These are phyloP conservation scores for Lasiosphaeria hispida DNA, from an alignment of 495 filamentous ascomycete genomes.

Conservation along the genomic window DNA sequence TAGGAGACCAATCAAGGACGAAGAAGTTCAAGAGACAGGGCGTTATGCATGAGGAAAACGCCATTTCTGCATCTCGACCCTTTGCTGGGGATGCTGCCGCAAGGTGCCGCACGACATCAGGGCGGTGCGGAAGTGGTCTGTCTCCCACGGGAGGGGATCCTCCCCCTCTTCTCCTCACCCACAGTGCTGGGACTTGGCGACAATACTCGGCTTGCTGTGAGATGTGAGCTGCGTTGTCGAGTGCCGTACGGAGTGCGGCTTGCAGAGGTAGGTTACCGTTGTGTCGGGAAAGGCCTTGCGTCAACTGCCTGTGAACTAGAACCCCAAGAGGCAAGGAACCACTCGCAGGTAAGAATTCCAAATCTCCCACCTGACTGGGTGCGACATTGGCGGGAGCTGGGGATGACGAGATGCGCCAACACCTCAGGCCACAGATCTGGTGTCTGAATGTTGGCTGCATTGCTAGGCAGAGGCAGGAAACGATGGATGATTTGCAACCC, in stretches of 20 bases:
- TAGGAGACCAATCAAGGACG: constrained; percentile 23
- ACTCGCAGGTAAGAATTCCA: too few relatives aligned
- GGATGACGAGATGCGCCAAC: too few relatives aligned
- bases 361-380: too few relatives aligned
- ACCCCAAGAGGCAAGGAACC: too few relatives aligned
- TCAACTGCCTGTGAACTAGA: too few relatives aligned
- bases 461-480: too few relatives aligned
- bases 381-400: too few relatives aligned
- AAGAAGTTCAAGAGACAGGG: constrained; percentile 19
- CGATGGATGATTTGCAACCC: too few relatives aligned
- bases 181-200: constrained; percentile 1
- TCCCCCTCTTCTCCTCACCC: background rate
- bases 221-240: too few relatives aligned
- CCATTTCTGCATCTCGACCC: constrained; percentile 28
- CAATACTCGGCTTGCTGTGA: background rate
- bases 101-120: constrained; percentile 8
- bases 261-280: constrained; percentile 5
- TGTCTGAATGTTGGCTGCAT: too few relatives aligned
- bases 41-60: constrained; percentile 27
- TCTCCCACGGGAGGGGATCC: background rate
- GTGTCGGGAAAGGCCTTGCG: constrained; percentile 4
- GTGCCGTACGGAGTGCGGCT: too few relatives aligned
- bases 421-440: too few relatives aligned
- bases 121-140: constrained; percentile 9
- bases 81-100: constrained; percentile 17